These are phyloP conservation scores for Amylocarpus encephaloides DNA, from an alignment of 2,329 filamentous ascomycete genomes.

Conservation along the genomic window DNA sequence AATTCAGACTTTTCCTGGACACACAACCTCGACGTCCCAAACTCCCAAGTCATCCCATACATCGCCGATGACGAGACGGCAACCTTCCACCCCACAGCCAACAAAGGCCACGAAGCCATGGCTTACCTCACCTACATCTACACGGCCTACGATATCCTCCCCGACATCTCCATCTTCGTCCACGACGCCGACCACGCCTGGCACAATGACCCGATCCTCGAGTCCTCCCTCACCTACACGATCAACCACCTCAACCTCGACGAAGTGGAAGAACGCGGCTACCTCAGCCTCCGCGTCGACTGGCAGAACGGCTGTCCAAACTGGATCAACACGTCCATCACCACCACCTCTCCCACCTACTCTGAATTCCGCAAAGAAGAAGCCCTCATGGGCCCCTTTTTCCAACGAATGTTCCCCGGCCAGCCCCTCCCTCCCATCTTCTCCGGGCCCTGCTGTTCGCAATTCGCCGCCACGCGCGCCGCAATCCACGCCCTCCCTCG, in stretches of 20 bases:
- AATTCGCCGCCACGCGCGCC: constrained; percentile 53
- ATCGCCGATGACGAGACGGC: constrained; percentile 43
- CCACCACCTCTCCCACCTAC: constrained; percentile 27
- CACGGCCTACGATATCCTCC: constrained; percentile 52
- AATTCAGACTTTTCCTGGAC: constrained; percentile 34
- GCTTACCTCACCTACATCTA: constrained; percentile 56
- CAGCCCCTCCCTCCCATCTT: constrained; percentile 39
- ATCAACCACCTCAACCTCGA: constrained; percentile 32
- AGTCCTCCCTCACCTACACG: constrained; percentile 28
- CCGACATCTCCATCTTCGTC: constrained; percentile 52
- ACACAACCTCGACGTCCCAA: constrained; percentile 27
- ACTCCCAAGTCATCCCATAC: constrained; percentile 37
- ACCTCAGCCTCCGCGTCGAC: constrained; percentile 49
- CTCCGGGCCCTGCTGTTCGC: constrained; percentile 54
- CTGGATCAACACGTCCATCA: constrained; percentile 41
- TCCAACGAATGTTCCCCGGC: constrained; percentile 8
- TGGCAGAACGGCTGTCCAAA: constrained; percentile 50
- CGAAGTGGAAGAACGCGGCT: constrained; percentile 41
- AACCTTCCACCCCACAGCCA: constrained; percentile 43
- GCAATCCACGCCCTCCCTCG: constrained; percentile 41
- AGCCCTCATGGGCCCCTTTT: constrained; percentile 9
- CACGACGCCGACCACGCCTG: constrained; percentile 47
- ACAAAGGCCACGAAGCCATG: constrained; percentile 58
- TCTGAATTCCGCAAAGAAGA: constrained; percentile 32
- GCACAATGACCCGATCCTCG: constrained; percentile 35